Base-by-base conservation (phyloP, 352 stramenopile genomes). In the Phytophthora foliorum region DNA sequence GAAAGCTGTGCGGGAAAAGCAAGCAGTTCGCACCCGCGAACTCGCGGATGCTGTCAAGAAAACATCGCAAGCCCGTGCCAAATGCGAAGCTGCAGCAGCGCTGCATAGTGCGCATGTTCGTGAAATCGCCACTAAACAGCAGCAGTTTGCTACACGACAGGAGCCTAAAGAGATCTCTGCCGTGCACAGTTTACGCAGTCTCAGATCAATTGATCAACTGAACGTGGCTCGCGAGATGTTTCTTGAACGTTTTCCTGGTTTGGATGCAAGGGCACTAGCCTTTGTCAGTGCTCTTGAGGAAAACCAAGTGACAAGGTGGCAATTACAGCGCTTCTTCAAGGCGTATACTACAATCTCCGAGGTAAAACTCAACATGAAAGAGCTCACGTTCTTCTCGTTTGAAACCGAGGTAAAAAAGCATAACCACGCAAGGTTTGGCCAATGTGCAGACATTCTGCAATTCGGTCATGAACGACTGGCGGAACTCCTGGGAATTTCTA, bases 311-410 rank as follows among this genome's bases (percentile, higher is more conserved):
- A 89, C 82, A 11, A 78, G 49, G 25, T 91, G 81, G 72, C 86
- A 94, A 42, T 73, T 95, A 2, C 60, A 86, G n/a, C 70, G 63
- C 13, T 94, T 95, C 52, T 91, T 95, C 32, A 57, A 77, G 4
- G 32, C 55, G 5, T 60, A 87, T 59, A 69, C 52, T 19, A 93
- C 82, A 5, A 74, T 92, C 14, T 80, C 80, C 0, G 77, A 89
- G 19, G 80, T 94, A 16, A 93, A 93, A 54, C 45, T 56, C 11
- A 66, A 69, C n/a, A 87, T 89, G 74, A 61, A 74, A 22, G 71
- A 70, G 38, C 82, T 95, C 21, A 88, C 78, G 4, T 78, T 84
- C 31, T 92, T 82, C 24, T 42, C 60, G 0, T 62, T 75, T 34
- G 78, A 86, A 59, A 81, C 72, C 2, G 78, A 90, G 11, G 72